Base-by-base conservation (phyloP, 2,329 filamentous ascomycete species). In the Fusarium sambucinum region DNA sequence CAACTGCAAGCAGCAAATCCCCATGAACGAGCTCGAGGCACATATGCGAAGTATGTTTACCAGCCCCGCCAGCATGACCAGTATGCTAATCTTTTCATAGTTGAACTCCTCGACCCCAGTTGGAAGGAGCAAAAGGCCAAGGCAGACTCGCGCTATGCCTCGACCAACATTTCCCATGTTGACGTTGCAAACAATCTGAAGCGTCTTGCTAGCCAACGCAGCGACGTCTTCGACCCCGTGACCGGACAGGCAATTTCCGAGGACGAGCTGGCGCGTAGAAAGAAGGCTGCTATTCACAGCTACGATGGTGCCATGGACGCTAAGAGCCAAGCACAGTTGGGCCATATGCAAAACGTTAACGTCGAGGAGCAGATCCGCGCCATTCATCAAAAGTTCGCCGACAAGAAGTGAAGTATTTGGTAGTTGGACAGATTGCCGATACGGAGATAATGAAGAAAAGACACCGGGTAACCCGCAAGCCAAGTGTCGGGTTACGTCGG, bases 101-200 rank as follows among this genome's bases (percentile, higher is more conserved):
- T 98, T 77, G 95, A 98, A 80, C 86, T 97, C 46, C 87, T 97
- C 61, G 95, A 98, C 77, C 95, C 95, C 1, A 88, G 92, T 61
- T 98, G 95, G 94, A 97, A 97, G 78, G 94, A 97, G 77, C 94
- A 98, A 78, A 93, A 94, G 72, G 92, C 92, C 59, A 97, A 97
- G 78, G 89, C 92, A 17, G 93, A 97, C 45, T 89, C 92, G 14
- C 90, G 95, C 66, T 93, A 91, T 68, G 88, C 92, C 2, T 94
- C 92, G 1, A 96, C 94, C 12, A 97, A 97, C 73, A 81, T 97
- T 12, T 92, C 91, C 1, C 95, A 93, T 5, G 88, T 87, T 33
- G 95, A 98, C 72, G 93, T 97, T 45, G 94, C 94, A 52, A 94
- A 93, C 78, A 97, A 98, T 77, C 86, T 98, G 67, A 98, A 98